Conservation (phyloP, 139 green algal species). For the Chlamydomonas sp. region DNA sequence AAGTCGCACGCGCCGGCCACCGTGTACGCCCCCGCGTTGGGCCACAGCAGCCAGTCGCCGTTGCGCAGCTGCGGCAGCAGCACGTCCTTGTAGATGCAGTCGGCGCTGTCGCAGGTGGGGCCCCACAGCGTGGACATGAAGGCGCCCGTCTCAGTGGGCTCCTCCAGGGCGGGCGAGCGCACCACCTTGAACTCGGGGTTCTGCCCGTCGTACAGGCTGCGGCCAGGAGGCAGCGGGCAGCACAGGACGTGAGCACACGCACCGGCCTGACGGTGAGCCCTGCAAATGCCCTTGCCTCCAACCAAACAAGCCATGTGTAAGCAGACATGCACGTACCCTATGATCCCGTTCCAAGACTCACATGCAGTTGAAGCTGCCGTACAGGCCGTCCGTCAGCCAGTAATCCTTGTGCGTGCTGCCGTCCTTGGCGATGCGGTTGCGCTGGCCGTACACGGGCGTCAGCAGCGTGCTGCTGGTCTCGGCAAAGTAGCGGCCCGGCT, state of each 20-base stretch:
- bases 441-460: constrained; percentile 31
- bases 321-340: too few species aligned
- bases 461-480: constrained; percentile 84
- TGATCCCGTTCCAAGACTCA: too few species aligned
- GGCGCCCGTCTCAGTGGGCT: neutral
- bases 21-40: constrained; percentile 78
- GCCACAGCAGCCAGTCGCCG: constrained; percentile 93
- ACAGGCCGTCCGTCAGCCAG: constrained; percentile 74
- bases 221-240: neutral
- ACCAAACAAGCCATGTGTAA: too few species aligned
- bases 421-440: neutral
- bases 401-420: constrained; percentile 51
- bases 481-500: constrained; percentile 97
- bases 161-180: constrained; percentile 25
- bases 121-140: constrained; percentile 80
- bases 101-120: constrained; percentile 87
- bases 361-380: constrained; percentile 92
- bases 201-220: constrained; percentile 82
- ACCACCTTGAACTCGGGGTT: constrained; percentile 46
- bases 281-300: too few species aligned
- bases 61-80: constrained; percentile 76
- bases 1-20: constrained; percentile 87
- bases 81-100: constrained; percentile 75
- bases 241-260: too few species aligned
- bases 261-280: too few species aligned